These are phyloP conservation scores for Patellifolia procumbens DNA, from an alignment of 179 eudicot genomes.

Conservation along the genomic window DNA sequence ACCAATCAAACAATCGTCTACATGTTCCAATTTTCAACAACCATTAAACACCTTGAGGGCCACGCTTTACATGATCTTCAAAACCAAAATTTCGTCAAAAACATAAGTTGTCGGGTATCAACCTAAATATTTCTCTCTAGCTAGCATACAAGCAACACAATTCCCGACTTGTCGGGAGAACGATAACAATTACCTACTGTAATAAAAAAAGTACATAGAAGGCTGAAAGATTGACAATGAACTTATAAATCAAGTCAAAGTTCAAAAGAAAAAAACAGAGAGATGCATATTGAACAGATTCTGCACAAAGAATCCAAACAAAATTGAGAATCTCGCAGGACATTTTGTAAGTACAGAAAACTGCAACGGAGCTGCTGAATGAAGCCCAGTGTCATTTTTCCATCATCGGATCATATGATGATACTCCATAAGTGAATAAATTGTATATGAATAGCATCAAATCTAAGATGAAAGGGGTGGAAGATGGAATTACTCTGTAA, in stretches of 20 bases:
- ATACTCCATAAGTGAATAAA: not conserved
- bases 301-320: not conserved
- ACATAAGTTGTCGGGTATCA: not conserved
- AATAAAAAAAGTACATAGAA: not conserved
- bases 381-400: not conserved
- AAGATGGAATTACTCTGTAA: conserved; percentile 3
- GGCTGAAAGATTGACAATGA: not conserved
- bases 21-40: not conserved
- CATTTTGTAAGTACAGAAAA: not conserved
- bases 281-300: not conserved
- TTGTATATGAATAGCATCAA: conserved; percentile 14
- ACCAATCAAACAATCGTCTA: no score
- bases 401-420: not conserved
- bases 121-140: not conserved
- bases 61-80: not conserved
- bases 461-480: conserved; percentile 4
- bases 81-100: not conserved
- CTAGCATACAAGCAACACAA: not conserved
- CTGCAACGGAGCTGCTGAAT: not conserved
- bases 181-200: not conserved
- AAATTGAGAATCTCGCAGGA: not conserved
- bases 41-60: not conserved
- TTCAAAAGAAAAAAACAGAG: not conserved
- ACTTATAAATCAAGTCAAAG: not conserved
- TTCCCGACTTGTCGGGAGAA: not conserved